Evolutionary conservation across 345 rosid genomes (phyloP).

Genomic region (Linum usitatissimum): DNA sequence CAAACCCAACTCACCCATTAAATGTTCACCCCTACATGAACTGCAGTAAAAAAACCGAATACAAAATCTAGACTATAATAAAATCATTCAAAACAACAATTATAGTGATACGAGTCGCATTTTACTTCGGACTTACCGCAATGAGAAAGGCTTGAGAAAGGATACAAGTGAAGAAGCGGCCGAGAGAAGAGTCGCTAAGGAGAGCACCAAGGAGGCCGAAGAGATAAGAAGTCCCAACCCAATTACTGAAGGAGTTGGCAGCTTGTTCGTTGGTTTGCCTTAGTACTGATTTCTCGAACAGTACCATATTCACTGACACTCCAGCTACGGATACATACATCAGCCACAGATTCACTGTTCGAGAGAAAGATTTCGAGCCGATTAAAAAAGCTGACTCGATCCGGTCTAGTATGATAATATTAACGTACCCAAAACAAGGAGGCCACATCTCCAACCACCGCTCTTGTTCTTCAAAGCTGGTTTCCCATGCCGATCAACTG

Average conservation of each 20-base stretch:
- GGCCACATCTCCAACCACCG: slow-evolving; percentile 32
- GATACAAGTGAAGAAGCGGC: slow-evolving; percentile 30
- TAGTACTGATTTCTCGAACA: slow-evolving; percentile 21
- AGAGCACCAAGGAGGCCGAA: slow-evolving; percentile 35
- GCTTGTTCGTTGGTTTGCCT: slow-evolving; percentile 29
- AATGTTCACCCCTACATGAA: no score
- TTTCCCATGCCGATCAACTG: slow-evolving; percentile 16
- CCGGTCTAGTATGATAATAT: no score
- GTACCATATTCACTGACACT: slow-evolving; percentile 30
- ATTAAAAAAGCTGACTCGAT: no score
- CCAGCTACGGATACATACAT: slow-evolving; percentile 19
- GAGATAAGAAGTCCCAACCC: slow-evolving; percentile 27
- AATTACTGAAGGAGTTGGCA: slow-evolving; percentile 22
- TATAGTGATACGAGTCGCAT: no score
- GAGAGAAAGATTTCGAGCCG: not conserved
- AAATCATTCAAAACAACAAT: not conserved
- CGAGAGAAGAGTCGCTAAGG: slow-evolving; percentile 27
- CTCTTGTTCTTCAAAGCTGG: slow-evolving; percentile 18
- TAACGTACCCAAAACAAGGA: not conserved
- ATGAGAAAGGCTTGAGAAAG: slow-evolving; percentile 23
- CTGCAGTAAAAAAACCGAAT: no score
- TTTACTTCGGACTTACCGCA: slow-evolving; percentile 17
- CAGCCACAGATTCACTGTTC: slow-evolving; percentile 20
- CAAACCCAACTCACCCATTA: no score
- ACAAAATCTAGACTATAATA: no score